Evolutionary conservation across 768 basidiomycete species (phyloP).

Genomic region (Boletus reticuloceps): DNA sequence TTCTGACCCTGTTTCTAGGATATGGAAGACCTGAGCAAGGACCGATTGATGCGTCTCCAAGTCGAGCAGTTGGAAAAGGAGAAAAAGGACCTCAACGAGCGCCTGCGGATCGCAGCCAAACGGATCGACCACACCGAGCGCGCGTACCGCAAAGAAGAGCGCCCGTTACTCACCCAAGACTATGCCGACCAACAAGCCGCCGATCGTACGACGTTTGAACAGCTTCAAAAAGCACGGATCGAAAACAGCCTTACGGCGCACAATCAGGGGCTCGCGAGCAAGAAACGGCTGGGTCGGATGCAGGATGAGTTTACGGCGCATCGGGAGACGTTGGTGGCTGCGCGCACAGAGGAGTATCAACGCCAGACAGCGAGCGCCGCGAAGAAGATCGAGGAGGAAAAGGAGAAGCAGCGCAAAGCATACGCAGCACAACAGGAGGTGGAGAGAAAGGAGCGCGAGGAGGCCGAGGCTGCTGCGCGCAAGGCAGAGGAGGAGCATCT

Average conservation of each 20-base stretch:
- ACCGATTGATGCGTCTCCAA: slow-evolving; percentile 83
- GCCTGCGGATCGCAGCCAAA: slow-evolving; percentile 79
- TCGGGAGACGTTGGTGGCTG: slow-evolving; percentile 51
- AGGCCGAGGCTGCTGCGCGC: slow-evolving; percentile 18
- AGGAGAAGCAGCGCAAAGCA: slow-evolving; percentile 62
- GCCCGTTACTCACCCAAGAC: slow-evolving; percentile 79
- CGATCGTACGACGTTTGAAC: slow-evolving; percentile 70
- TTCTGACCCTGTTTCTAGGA: slow-evolving; percentile 43
- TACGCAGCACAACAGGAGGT: slow-evolving; percentile 58
- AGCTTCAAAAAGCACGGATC: slow-evolving; percentile 53
- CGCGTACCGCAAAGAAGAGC: slow-evolving; percentile 91
- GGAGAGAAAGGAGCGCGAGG: slow-evolving; percentile 35
- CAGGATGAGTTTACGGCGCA: slow-evolving; percentile 61
- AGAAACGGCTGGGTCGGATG: slow-evolving; percentile 73
- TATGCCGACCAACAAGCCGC: slow-evolving; percentile 81
- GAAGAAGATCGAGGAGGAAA: slow-evolving; percentile 81
- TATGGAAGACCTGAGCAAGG: slow-evolving; percentile 81
- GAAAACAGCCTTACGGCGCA: slow-evolving; percentile 58
- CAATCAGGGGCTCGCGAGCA: slow-evolving; percentile 65
- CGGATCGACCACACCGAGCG: slow-evolving; percentile 95
- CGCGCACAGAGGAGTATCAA: slow-evolving; percentile 64
- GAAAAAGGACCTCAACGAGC: slow-evolving; percentile 81
- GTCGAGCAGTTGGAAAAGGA: slow-evolving; percentile 97
- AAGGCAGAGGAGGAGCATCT: slow-evolving; percentile 41
- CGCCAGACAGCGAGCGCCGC: slow-evolving; percentile 49